phyloP scores from a whole-genome alignment of 768 basidiomycete species.

The Clathrus columnatus region DNA sequence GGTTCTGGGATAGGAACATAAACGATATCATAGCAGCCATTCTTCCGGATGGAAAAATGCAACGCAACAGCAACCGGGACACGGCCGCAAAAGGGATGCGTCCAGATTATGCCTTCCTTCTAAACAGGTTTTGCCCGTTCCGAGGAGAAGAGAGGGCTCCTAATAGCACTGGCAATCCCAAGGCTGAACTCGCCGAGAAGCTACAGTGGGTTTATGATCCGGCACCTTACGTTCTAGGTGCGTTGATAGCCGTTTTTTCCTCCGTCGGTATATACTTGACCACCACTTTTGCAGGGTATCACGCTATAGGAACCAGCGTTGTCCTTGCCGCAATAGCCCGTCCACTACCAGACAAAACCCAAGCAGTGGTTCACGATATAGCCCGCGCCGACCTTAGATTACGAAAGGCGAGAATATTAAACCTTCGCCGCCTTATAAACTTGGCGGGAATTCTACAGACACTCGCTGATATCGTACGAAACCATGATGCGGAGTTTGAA shows the following conservation, averaged over 20 bases:
- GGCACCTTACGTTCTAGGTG: not conserved
- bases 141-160: not conserved
- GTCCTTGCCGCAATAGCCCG: not conserved
- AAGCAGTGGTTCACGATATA: no score
- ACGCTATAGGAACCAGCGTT: not conserved
- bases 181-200: not conserved
- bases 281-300: not conserved
- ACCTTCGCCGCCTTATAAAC: no score
- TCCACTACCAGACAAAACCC: not conserved
- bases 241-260: not conserved
- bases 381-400: no score
- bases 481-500: not conserved
- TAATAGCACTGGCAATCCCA: no score
- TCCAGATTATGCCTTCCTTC: no score
- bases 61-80: not conserved
- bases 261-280: not conserved
- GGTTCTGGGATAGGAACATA: not conserved
- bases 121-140: not conserved
- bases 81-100: not conserved
- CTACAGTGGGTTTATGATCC: not conserved
- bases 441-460: not conserved
- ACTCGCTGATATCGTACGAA: not conserved
- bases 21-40: no score
- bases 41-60: not conserved
- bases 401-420: no score